Conservation (phyloP, 176 grass and related monocot genomes). For the Eremochloa ophiuroides region DNA sequence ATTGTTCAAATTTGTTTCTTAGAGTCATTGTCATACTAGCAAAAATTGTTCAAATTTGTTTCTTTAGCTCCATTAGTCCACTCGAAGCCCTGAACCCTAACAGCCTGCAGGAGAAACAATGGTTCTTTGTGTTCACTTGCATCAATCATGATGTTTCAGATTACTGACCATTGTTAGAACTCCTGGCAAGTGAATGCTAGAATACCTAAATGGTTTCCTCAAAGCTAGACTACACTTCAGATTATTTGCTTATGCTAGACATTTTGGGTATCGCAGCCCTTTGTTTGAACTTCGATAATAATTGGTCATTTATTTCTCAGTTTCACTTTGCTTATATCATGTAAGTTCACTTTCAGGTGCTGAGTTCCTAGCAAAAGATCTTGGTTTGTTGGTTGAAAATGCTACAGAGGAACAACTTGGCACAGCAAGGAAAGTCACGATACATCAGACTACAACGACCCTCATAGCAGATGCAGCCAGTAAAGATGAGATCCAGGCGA, state of each 20-base stretch:
- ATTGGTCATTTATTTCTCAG: background rate
- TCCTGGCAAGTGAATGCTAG: background rate
- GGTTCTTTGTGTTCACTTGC: background rate
- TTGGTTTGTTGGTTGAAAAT: conserved; percentile 58
- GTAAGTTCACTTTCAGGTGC: conserved; percentile 30
- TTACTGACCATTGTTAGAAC: conserved; percentile 2
- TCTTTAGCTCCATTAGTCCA: background rate
- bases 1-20: background rate
- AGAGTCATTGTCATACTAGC: background rate
- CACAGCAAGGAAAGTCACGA: conserved; percentile 49
- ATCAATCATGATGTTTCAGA: background rate
- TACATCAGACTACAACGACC: conserved; percentile 50
- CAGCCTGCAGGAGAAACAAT: background rate
- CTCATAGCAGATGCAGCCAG: conserved; percentile 60
- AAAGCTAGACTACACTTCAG: background rate
- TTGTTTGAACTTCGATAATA: background rate
- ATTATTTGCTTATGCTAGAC: background rate
- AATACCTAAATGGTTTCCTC: background rate
- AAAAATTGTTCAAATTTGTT: background rate
- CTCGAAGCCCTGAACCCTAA: background rate
- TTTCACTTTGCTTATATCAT: background rate
- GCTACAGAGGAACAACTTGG: conserved; percentile 53
- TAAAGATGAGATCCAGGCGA: conserved; percentile 61
- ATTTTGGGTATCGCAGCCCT: background rate
- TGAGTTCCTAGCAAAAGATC: conserved; percentile 52